A percentile compares a stretch with the other conserved stretches of the same genome.
Conservation (phyloP, 2,329 filamentous ascomycete genomes). For the Pleoardoris graminearum region DNA sequence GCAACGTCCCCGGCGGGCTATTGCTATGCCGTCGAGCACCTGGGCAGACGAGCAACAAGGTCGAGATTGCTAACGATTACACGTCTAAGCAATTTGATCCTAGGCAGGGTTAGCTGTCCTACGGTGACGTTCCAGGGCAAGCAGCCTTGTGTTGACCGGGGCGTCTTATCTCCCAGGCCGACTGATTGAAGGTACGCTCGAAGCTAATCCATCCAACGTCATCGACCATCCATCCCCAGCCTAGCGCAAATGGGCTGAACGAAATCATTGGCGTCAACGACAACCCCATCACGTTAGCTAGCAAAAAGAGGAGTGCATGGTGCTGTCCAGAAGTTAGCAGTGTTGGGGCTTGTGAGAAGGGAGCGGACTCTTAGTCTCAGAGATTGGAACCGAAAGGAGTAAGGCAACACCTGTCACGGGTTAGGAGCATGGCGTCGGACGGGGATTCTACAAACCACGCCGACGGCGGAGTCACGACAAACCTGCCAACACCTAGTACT, state of each 20-base stretch:
- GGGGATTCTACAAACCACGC: slow-evolving; percentile 12
- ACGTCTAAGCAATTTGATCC: no score
- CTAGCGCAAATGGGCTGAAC: background rate
- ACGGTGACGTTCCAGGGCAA: no score
- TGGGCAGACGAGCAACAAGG: no score
- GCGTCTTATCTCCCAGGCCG: no score
- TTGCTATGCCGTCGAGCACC: no score
- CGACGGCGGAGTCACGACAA: slow-evolving; percentile 10
- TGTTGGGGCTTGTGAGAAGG: background rate
- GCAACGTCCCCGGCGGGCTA: no score
- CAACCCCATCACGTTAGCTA: background rate
- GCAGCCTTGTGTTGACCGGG: no score
- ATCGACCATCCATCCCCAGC: background rate
- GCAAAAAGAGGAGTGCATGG: background rate
- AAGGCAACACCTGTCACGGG: slow-evolving; percentile 7
- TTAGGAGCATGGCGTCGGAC: slow-evolving; percentile 2
- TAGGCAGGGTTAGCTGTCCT: no score
- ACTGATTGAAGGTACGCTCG: no score
- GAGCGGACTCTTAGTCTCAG: background rate
- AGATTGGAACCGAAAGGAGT: background rate
- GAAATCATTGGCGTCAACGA: background rate
- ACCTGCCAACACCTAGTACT: slow-evolving; percentile 7
- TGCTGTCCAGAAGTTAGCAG: slow-evolving; percentile 1
- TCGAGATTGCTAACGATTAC: no score
- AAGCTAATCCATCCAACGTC: background rate